Evolutionary conservation across 495 filamentous ascomycete species (phyloP).

Genomic region (Elasticomyces elasticus): DNA sequence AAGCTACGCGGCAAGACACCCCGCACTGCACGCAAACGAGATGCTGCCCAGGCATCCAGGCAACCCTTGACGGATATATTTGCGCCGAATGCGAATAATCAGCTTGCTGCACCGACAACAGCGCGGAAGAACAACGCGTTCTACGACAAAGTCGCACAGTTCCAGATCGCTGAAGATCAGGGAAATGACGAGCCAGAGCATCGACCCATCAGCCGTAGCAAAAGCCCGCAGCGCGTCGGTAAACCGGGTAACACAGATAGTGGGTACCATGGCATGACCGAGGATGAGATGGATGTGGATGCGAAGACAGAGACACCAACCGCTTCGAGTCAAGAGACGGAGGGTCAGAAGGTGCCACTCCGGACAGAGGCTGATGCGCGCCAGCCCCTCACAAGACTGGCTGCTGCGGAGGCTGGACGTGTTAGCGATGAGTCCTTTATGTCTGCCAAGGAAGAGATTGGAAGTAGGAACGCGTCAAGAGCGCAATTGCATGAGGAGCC

Average conservation of each 20-base stretch:
- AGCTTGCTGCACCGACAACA: slow-evolving; percentile 1
- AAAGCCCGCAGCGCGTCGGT: slow-evolving; percentile 17
- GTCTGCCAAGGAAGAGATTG: slow-evolving; percentile 53
- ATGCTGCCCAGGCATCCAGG: slow-evolving; percentile 48
- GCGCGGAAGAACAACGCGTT: slow-evolving; percentile 15
- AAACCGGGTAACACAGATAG: slow-evolving; percentile 47
- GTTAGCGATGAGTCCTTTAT: slow-evolving; percentile 39
- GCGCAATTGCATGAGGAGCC: slow-evolving; percentile 9
- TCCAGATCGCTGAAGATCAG: slow-evolving; percentile 19
- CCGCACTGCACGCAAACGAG: slow-evolving; percentile 63
- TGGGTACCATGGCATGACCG: slow-evolving; percentile 71
- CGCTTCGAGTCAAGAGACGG: slow-evolving; percentile 23
- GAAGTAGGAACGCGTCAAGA: slow-evolving; percentile 33
- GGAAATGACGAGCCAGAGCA: background rate
- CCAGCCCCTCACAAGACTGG: slow-evolving; percentile 23
- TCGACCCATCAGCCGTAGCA: slow-evolving; percentile 10
- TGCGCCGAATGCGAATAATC: slow-evolving; percentile 35
- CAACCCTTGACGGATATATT: slow-evolving; percentile 83
- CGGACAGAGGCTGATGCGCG: slow-evolving; percentile 9
- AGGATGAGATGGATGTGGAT: slow-evolving; percentile 42
- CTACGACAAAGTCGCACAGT: slow-evolving; percentile 22
- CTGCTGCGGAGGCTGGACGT: slow-evolving; percentile 28
- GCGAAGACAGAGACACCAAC: slow-evolving; percentile 14
- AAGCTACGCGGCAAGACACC: slow-evolving; percentile 92
- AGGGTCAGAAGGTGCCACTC: slow-evolving; percentile 10